These are phyloP conservation scores for Calocybe indica DNA, from an alignment of 768 basidiomycete species.

Conservation along the genomic window DNA sequence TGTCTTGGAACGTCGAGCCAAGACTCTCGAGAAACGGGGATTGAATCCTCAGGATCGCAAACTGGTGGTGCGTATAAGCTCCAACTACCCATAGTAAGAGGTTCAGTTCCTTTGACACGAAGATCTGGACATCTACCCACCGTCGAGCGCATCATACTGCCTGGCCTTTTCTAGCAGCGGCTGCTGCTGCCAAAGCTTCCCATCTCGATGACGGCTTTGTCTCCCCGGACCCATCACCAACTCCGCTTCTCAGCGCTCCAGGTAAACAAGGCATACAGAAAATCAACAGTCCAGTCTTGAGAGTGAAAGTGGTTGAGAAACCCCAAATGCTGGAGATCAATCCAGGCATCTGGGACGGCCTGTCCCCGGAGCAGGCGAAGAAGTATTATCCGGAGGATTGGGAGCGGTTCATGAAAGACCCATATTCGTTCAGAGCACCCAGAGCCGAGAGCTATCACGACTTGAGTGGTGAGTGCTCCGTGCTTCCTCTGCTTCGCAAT, in stretches of 20 bases:
- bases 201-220: slow-evolving; percentile 1
- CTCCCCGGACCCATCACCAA: slow-evolving; percentile 7
- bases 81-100: too few relatives aligned
- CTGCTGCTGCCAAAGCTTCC: slow-evolving; percentile 15
- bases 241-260: not conserved
- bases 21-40: slow-evolving; percentile 68
- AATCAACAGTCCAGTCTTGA: slow-evolving; percentile 21
- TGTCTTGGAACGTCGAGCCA: slow-evolving; percentile 76
- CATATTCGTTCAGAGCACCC: slow-evolving; percentile 87
- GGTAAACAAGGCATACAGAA: slow-evolving; percentile 6
- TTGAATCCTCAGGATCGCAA: slow-evolving; percentile 53
- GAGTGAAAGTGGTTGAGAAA: slow-evolving; percentile 88
- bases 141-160: slow-evolving; percentile 92
- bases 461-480: slow-evolving; percentile 53
- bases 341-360: slow-evolving; percentile 95
- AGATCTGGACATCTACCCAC: slow-evolving; percentile 98
- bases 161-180: slow-evolving; percentile 76
- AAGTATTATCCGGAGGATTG: slow-evolving; percentile 92
- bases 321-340: slow-evolving; percentile 98
- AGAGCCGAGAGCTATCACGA: slow-evolving; percentile 98
- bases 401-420: slow-evolving; percentile 88
- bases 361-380: slow-evolving; percentile 84
- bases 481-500: slow-evolving; percentile 5
- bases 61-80: slow-evolving; percentile 49
- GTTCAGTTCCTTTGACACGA: too few relatives aligned